Conservation (phyloP, 345 rosid genomes). For the Linum tenue region DNA sequence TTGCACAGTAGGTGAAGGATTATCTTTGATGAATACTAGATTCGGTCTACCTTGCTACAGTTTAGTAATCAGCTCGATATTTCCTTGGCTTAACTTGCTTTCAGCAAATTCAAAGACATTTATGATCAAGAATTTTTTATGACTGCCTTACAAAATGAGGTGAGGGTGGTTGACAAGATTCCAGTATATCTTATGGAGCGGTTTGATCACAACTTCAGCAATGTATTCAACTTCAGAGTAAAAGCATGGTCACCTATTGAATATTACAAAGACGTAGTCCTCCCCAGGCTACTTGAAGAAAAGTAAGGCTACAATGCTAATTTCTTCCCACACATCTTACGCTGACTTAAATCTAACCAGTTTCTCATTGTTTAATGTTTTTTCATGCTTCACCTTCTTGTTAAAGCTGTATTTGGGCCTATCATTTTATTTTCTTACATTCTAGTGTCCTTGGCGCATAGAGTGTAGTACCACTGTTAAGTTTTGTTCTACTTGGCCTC, state of each 20-base stretch:
- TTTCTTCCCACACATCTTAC: not conserved
- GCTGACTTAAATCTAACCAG: not conserved
- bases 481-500: not conserved
- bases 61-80: not conserved
- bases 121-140: conserved; percentile 83
- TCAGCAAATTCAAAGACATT: conserved; percentile 84
- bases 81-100: not conserved
- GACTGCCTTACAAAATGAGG: conserved; percentile 62
- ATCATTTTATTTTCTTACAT: not conserved
- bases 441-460: not conserved
- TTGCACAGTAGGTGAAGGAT: not conserved
- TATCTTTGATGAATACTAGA: not conserved
- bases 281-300: conserved; percentile 89
- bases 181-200: conserved; percentile 95
- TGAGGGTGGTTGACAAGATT: conserved; percentile 68
- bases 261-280: conserved; percentile 72
- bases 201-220: conserved; percentile 74
- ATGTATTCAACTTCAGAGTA: conserved; percentile 93
- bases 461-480: not conserved
- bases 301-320: conserved; percentile 34
- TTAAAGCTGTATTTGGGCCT: not conserved
- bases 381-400: not conserved
- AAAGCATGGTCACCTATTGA: conserved; percentile 96
- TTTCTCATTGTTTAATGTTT: no score
- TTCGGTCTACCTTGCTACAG: not conserved